Percentiles rank a stretch among this genome's conserved stretches.
Conservation (phyloP, 192 early-diverging fungal species). For the Glomus cerebriforme region DNA sequence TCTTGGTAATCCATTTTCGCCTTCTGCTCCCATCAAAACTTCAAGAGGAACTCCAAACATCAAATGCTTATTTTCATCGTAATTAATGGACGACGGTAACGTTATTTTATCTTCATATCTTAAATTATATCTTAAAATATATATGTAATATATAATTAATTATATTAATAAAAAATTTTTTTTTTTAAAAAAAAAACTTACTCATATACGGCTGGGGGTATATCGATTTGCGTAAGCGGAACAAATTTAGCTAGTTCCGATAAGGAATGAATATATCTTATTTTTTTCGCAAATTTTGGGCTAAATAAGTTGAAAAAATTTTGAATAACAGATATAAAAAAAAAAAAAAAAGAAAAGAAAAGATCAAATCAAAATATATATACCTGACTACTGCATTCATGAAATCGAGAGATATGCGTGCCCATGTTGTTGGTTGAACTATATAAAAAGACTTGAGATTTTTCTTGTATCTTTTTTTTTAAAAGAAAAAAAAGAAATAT, state of each 20-base stretch:
- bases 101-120: slow-evolving; percentile 46
- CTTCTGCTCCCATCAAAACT: slow-evolving; percentile 71
- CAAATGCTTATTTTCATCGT: slow-evolving; percentile 38
- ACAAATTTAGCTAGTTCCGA: slow-evolving; percentile 65
- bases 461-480: slow-evolving; percentile 83
- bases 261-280: slow-evolving; percentile 78
- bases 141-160: too few relatives aligned
- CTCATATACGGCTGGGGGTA: slow-evolving; percentile 69
- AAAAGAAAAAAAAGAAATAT: not conserved
- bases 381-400: slow-evolving; percentile 88
- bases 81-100: slow-evolving; percentile 36
- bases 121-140: slow-evolving; percentile 40
- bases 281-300: slow-evolving; percentile 88
- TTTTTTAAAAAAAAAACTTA: slow-evolving; percentile 40
- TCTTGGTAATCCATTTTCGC: slow-evolving; percentile 73
- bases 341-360: too few relatives aligned
- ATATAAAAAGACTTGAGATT: slow-evolving; percentile 91
- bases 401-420: slow-evolving; percentile 79
- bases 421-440: slow-evolving; percentile 87
- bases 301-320: slow-evolving; percentile 45
- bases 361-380: not conserved
- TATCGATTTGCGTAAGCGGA: slow-evolving; percentile 72
- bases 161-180: too few relatives aligned
- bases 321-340: not conserved
- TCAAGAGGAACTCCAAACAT: slow-evolving; percentile 82